Percentiles rank a stretch among this genome's conserved stretches.
phyloP scores from a whole-genome alignment of 1,139 yeast genomes.

The Pichia sp. region DNA sequence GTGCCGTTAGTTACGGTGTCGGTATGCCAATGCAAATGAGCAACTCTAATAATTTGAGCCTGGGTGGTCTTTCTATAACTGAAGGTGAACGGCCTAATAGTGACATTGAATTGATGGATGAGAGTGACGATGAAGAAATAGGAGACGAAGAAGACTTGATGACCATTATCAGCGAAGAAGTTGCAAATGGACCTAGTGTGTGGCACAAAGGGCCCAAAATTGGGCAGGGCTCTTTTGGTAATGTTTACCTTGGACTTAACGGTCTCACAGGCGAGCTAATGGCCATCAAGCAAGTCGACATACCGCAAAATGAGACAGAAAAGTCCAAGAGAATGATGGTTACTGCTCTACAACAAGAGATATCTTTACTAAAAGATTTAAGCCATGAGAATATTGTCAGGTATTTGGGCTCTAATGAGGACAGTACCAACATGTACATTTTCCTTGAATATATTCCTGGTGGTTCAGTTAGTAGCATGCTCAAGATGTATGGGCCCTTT shows the following conservation, averaged over 20 bases:
- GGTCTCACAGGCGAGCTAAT: slow-evolving; percentile 88
- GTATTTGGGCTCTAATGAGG: slow-evolving; percentile 78
- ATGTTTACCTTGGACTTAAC: slow-evolving; percentile 88
- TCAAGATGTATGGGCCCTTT: slow-evolving; percentile 81
- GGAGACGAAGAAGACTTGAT: slow-evolving; percentile 23
- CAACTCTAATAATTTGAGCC: neutral
- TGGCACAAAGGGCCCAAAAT: slow-evolving; percentile 93
- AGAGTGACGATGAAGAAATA: slow-evolving; percentile 26
- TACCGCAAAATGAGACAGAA: slow-evolving; percentile 27
- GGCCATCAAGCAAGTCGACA: slow-evolving; percentile 93
- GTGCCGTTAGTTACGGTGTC: slow-evolving; percentile 19
- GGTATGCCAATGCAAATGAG: slow-evolving; percentile 25
- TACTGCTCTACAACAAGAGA: slow-evolving; percentile 81
- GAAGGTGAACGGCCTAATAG: slow-evolving; percentile 7
- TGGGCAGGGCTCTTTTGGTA: slow-evolving; percentile 94
- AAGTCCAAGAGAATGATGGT: slow-evolving; percentile 54
- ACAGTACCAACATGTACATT: slow-evolving; percentile 64
- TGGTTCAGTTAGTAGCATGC: slow-evolving; percentile 86
- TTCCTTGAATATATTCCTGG: slow-evolving; percentile 96
- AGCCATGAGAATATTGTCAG: slow-evolving; percentile 92
- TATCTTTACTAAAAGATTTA: slow-evolving; percentile 66
- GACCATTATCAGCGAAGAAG: slow-evolving; percentile 29
- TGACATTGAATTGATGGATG: slow-evolving; percentile 26
- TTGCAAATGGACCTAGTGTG: slow-evolving; percentile 50
- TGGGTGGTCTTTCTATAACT: slow-evolving; percentile 86